Conservation (phyloP, 306 rosid genomes). For the Lathyrus tuberosus region DNA sequence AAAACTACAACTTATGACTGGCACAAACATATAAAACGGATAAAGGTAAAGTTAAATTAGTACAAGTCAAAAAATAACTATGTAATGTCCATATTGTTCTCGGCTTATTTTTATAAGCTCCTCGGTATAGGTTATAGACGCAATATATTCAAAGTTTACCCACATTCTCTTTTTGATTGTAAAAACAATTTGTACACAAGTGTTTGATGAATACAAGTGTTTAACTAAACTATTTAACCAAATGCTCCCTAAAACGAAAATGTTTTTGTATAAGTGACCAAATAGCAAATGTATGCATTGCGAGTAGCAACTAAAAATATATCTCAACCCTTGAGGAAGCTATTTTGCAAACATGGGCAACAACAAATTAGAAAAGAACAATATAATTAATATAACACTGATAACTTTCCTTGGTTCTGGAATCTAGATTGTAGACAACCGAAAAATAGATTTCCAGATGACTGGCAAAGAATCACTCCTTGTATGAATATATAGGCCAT, state of each 20-base stretch:
- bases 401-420: background rate
- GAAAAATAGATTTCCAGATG: slow-evolving; percentile 8
- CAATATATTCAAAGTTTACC: background rate
- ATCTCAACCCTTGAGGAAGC: background rate
- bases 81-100: background rate
- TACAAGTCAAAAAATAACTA: slow-evolving; percentile 1
- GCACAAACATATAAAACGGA: background rate
- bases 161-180: background rate
- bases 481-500: background rate
- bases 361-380: background rate
- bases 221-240: background rate
- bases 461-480: slow-evolving; percentile 5
- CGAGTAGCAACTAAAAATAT: background rate
- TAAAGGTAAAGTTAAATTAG: slow-evolving; percentile 4
- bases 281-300: background rate
- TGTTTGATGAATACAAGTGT: background rate
- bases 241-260: background rate
- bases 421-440: slow-evolving; percentile 11
- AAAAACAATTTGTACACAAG: background rate
- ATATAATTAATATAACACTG: background rate
- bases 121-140: background rate
- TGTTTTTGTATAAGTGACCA: background rate
- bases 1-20: slow-evolving; percentile 19
- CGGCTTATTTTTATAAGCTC: background rate
- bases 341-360: background rate